Base-by-base conservation (phyloP, 75 land plant genomes). In the Larix kaempferi region DNA sequence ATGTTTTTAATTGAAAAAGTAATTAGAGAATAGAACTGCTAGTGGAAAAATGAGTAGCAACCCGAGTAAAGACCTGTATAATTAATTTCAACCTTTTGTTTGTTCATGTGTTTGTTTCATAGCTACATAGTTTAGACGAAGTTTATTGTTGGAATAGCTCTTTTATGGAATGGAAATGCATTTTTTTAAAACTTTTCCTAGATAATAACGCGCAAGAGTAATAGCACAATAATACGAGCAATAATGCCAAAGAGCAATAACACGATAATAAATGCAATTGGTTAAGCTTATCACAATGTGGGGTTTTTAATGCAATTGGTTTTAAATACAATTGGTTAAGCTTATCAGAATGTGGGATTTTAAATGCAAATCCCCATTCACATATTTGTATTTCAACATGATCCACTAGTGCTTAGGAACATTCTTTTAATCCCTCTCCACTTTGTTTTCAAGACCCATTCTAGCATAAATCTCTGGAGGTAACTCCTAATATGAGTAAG, bases 331-430 rank as follows among this genome's bases (percentile, higher is more conserved):
- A 92, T 56, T 78, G 74, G 84, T 83, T 69, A 44, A 92, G 86
- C 91, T 80, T 83, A 54, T 89, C 91, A 80, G 96, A 95, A 77
- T 93, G 76, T 17, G 98, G 93, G 22, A 87, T 88, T 69, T 91
- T 80, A 3, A 74, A 57, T 4, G 81, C 59, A 58, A 84, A 77
- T 5, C 96, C 94, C 95, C 95, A 95, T 37, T 86, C 81, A 56
- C 73, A 79, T 74, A 88, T 77, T 75, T 88, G 89, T 63, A 85
- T 59, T 80, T 95, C 98, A 26, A 77, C 35, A 73, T 88, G 88
- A 76, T n/a, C n/a, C 98, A 95, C 80, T 93, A 86, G 76, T 89
- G 92, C 25, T 75, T 33, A 37, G 91, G 82, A 35, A 88, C 44
- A 0, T 81, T 59, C 44, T 73, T 67, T 60, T 89, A 93, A 27